Percentiles rank a stretch among this genome's conserved stretches.
phyloP scores from a whole-genome alignment of 73 alveolate genomes.

The Tetrahymena borealis region DNA sequence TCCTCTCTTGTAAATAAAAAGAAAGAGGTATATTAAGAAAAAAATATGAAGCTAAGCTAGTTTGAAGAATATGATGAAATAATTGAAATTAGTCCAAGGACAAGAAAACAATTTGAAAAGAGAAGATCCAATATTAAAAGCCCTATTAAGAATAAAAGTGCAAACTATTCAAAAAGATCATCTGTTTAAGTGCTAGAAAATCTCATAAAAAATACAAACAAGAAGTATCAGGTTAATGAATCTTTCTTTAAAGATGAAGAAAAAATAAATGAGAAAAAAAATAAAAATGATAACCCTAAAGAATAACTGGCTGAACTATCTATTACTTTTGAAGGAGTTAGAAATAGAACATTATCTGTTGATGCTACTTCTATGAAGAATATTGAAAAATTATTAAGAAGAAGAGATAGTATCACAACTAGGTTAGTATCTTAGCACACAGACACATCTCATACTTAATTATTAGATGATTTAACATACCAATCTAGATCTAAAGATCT shows the following conservation, averaged over 20 bases:
- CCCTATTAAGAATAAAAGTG: not conserved
- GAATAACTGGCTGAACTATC: not conserved
- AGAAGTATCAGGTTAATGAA: not conserved
- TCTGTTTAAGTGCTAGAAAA: not conserved
- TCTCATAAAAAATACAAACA: not conserved
- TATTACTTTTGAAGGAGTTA: not conserved
- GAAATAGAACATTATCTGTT: not conserved
- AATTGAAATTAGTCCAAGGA: not conserved
- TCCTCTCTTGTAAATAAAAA: not conserved
- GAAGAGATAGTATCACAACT: not conserved
- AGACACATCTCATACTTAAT: not conserved
- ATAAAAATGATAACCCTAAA: not conserved
- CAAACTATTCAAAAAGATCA: not conserved
- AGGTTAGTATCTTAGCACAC: not conserved
- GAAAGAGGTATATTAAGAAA: not conserved
- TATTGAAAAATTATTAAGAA: not conserved
- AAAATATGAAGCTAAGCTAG: not conserved
- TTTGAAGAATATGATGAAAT: not conserved
- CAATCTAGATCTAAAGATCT: not conserved
- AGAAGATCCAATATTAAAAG: not conserved
- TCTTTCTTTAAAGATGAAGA: not conserved
- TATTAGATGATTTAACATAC: not conserved
- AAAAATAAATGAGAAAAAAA: not conserved
- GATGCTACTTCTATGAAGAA: not conserved
- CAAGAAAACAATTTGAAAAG: not conserved